These are phyloP conservation scores for Cryptosporidium felis DNA, from an alignment of 169 alveolate genomes.

Conservation along the genomic window DNA sequence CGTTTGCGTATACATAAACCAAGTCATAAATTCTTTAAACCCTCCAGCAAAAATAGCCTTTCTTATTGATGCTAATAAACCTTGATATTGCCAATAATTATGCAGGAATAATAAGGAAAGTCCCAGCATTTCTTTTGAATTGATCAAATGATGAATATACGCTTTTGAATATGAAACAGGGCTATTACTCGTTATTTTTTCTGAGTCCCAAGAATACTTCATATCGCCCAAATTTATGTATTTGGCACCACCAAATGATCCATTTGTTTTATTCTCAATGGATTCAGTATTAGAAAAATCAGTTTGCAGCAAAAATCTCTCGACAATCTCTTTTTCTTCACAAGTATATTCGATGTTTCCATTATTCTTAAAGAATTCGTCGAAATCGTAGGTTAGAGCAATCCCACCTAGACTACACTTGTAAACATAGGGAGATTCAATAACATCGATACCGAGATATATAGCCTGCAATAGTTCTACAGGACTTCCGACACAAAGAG, in stretches of 20 bases:
- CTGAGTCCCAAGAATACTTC: constrained; percentile 24
- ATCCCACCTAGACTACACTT: constrained; percentile 35
- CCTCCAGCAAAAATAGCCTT: constrained; percentile 9
- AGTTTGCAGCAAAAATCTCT: constrained; percentile 8
- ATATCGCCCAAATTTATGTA: constrained; percentile 37
- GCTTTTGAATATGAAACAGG: constrained; percentile 61
- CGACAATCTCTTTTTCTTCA: neutral
- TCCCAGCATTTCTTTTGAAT: constrained; percentile 55
- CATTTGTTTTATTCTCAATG: neutral
- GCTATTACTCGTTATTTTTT: neutral
- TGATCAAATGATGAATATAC: constrained; percentile 51
- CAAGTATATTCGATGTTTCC: neutral
- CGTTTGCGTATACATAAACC: constrained; percentile 68
- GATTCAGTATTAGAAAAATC: constrained; percentile 44
- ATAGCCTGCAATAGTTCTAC: constrained; percentile 51
- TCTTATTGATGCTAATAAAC: constrained; percentile 50
- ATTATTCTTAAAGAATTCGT: constrained; percentile 6
- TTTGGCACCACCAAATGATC: constrained; percentile 60
- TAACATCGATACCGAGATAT: constrained; percentile 37
- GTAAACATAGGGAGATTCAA: constrained; percentile 59
- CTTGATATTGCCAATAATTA: constrained; percentile 69
- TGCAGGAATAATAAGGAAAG: constrained; percentile 54
- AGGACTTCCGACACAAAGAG: constrained; percentile 51
- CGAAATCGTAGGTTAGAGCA: constrained; percentile 35
- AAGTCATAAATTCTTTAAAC: constrained; percentile 32